These are phyloP conservation scores for Glaciozyma antarctica DNA, from an alignment of 768 basidiomycete genomes.

Conservation along the genomic window DNA sequence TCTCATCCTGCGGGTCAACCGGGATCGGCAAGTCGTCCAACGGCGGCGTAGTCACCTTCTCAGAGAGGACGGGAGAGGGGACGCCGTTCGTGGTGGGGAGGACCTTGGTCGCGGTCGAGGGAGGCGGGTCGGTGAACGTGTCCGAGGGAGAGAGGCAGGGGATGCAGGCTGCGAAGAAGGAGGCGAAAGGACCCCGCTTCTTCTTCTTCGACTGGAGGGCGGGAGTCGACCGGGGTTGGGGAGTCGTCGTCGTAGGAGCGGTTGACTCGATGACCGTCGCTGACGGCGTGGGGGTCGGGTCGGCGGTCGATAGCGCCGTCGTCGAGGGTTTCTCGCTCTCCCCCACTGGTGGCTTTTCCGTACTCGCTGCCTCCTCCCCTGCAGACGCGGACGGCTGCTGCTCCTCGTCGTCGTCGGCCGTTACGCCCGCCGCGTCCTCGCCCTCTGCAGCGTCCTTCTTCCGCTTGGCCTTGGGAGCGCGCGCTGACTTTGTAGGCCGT, in stretches of 20 bases:
- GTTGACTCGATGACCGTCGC: background rate
- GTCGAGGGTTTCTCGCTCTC: conserved; percentile 1
- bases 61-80: background rate
- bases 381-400: background rate
- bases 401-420: background rate
- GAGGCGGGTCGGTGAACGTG: background rate
- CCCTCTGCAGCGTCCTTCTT: background rate
- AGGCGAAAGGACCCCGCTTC: conserved; percentile 9
- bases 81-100: background rate
- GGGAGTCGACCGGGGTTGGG: background rate
- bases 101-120: background rate
- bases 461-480: conserved; percentile 9
- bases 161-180: conserved; percentile 22
- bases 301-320: background rate
- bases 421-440: conserved; percentile 5
- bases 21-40: background rate
- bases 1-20: background rate
- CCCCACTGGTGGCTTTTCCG: background rate
- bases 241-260: conserved; percentile 3
- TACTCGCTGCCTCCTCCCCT: conserved; percentile 20
- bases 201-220: conserved; percentile 11
- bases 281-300: background rate
- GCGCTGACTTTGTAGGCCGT: conserved; percentile 14
- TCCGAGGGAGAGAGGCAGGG: conserved; percentile 11
- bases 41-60: background rate